Base-by-base conservation (phyloP, 306 rosid species). In the Fagus crenata region DNA sequence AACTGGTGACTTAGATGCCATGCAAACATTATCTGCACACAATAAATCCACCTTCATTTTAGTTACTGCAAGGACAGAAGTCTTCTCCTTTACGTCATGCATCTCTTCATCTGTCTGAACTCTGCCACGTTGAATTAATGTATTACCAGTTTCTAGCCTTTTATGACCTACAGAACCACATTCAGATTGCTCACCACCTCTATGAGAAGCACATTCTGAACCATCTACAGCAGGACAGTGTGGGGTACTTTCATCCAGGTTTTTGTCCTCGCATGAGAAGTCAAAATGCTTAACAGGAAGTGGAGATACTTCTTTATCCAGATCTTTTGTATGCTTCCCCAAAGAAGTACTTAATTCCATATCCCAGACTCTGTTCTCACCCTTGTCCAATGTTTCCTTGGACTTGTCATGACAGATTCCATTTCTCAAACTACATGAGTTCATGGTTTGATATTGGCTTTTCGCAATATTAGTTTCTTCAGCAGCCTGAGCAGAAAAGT, bases 251-350 rank as follows among this genome's bases (percentile, higher is more conserved):
- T 78, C 89, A 77, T 72, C 91, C 84, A 85, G 82, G 69, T 17
- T 83, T 79, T 85, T 90, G 69, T 86, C 96, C 80, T 92, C 98
- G 15, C 67, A 75, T 4, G 92, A 83, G 83, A 95, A 95, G 87
- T 95, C 97, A 87, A 95, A 86, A 92, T 92, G 97, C 82, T 87
- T 95, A 71, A 95, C 96, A 31, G 93, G 97, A 80, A 95, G 84
- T 61, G 83, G 63, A 63, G 93, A 87, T 55, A 77, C 87, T 78
- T 88, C 90, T 83, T 87, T 80, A 69, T 31, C 77, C 64, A 84
- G 78, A 71, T 85, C 89, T 77, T 77, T 85, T 53, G 69, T 53
- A 58, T 75, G 89, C 80, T 78, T 83, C 82, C 81, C 87, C 18
- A 63, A 74, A 41, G 84, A 71, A 73, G 83, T 70, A 81, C 56